Evolutionary conservation across 805 yeast species (phyloP).

Genomic region (Metschnikowia kunwiensis): DNA sequence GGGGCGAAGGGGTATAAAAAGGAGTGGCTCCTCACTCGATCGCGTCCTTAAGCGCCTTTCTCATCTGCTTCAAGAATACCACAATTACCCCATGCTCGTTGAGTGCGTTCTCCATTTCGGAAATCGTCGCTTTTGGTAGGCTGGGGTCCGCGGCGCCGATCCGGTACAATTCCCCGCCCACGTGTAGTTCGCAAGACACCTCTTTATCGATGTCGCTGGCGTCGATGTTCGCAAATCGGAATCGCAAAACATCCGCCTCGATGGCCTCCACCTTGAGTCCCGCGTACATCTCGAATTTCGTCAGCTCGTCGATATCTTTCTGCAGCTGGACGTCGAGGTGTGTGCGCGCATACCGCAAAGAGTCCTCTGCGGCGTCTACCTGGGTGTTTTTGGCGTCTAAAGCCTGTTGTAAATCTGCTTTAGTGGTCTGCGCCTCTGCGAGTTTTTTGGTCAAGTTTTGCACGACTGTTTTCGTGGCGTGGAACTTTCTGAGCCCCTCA

Average conservation of each 20-base stretch:
- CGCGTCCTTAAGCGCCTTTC: slow-evolving; percentile 11
- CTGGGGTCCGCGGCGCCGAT: slow-evolving; percentile 15
- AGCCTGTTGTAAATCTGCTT: slow-evolving; percentile 24
- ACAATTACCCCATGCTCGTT: slow-evolving; percentile 16
- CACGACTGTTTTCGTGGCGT: slow-evolving; percentile 33
- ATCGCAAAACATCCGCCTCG: slow-evolving; percentile 43
- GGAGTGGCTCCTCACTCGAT: background rate
- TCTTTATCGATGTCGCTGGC: slow-evolving; percentile 39
- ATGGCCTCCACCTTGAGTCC: slow-evolving; percentile 56
- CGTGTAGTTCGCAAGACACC: slow-evolving; percentile 45
- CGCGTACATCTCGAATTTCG: slow-evolving; percentile 49
- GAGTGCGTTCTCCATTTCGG: slow-evolving; percentile 10
- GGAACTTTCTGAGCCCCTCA: slow-evolving; percentile 22
- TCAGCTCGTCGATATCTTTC: slow-evolving; percentile 50
- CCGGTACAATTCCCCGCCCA: slow-evolving; percentile 32
- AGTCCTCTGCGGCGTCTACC: slow-evolving; percentile 28
- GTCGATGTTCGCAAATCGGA: slow-evolving; percentile 50
- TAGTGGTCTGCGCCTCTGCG: slow-evolving; percentile 29
- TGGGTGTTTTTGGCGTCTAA: slow-evolving; percentile 32
- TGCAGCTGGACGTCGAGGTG: slow-evolving; percentile 42
- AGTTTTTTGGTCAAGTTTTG: slow-evolving; percentile 36
- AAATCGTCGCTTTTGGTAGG: slow-evolving; percentile 11
- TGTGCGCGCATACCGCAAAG: slow-evolving; percentile 31
- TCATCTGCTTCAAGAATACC: slow-evolving; percentile 14
- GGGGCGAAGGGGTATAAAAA: background rate